A percentile compares a stretch with the other conserved stretches of the same genome.
Conservation (phyloP, 192 early-diverging fungal genomes). For the Rhizophagus sp. region DNA sequence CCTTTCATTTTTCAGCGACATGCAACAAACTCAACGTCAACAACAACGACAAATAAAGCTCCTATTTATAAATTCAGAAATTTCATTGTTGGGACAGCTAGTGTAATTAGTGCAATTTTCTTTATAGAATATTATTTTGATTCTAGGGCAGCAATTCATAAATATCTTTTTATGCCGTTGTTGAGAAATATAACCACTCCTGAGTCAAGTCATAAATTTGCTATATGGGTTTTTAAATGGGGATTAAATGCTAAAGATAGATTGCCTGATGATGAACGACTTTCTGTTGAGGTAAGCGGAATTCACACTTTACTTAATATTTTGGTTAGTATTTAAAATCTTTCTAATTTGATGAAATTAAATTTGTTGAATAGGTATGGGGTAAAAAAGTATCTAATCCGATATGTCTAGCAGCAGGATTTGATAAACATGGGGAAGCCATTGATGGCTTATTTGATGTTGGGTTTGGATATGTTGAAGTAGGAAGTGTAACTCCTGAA, state of each 20-base stretch:
- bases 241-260: constrained; percentile 67
- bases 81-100: constrained; percentile 47
- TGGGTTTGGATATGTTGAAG: constrained; percentile 90
- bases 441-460: constrained; percentile 80
- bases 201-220: constrained; percentile 73
- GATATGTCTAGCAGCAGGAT: constrained; percentile 86
- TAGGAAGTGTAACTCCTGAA: constrained; percentile 84
- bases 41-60: not conserved
- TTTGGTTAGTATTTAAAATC: not conserved
- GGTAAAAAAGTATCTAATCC: constrained; percentile 76
- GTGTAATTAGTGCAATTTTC: constrained; percentile 40
- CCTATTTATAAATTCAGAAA: constrained; percentile 26
- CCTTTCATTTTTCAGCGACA: not conserved
- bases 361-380: constrained; percentile 57
- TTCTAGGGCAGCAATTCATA: constrained; percentile 74
- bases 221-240: constrained; percentile 59
- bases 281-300: constrained; percentile 51
- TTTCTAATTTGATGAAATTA: not conserved
- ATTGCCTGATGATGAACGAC: constrained; percentile 47
- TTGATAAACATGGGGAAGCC: constrained; percentile 89
- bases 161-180: constrained; percentile 63
- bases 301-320: not conserved
- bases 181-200: constrained; percentile 68
- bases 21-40: not conserved
- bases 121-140: constrained; percentile 65